Evolutionary conservation across 345 rosid species (phyloP), one percentile per base, ranked within the genome.

Genomic region (Leavenworthia alabamica): DNA sequence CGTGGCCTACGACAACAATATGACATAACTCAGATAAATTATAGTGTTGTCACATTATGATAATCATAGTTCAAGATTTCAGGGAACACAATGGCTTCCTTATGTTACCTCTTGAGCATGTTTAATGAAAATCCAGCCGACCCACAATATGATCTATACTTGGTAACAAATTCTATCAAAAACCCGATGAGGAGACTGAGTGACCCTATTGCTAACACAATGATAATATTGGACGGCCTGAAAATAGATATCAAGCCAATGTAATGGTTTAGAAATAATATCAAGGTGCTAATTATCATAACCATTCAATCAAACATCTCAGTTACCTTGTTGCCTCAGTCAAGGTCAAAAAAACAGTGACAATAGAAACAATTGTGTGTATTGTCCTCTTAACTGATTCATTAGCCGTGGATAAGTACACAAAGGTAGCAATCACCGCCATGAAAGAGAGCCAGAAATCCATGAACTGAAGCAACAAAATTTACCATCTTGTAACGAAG

Each of bases 261-360:
- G 19, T 33, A 24, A 16, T 5, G 10, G 17, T 26, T 26, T 45
- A 31, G 13, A 42, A 48, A 40, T 23, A 65, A 45, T 51, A 55
- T 23, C 27, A 27, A 73, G 51, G n/a, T n/a, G n/a, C 12, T 46
- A 7, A 5, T 2, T 36, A 44, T 15, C 33, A 62, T 33, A 44
- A 46, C 43, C 37, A 24, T 28, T 64, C 24, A 41, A 49, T 26
- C 53, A 4, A 66, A 33, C 55, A 60, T 24, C 3, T 31, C 41
- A 52, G 10, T 4, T 82, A 86, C 99, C 99, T 85, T 61, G 99
- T 89, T 71, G 99, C 99, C 64, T 89, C 80, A 1, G 96, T 93
- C 70, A 86, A 72, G 65, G 97, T 97, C 84, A 93, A 59, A 31
- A 89, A 82, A 49, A 96, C 96, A 19, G 99, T 89, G 59, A 89